Evolutionary conservation across 129 eudicot genomes (phyloP).

Genomic region (Flaveria sonorensis): DNA sequence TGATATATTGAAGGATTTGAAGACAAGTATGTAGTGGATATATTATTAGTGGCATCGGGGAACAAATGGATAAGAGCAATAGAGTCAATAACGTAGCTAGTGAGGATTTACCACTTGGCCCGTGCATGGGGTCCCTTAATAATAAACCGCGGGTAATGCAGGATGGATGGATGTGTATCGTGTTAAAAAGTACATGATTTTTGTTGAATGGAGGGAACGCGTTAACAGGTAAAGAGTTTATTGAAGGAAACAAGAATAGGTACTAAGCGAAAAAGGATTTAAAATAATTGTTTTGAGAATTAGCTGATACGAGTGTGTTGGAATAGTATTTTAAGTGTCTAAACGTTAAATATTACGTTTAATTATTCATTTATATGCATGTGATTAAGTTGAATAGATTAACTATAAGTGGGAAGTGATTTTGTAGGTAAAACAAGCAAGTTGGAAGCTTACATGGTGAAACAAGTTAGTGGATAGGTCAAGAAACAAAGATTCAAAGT

Average conservation of each 20-base stretch:
- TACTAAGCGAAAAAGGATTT: not conserved
- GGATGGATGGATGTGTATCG: too few species aligned
- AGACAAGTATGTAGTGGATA: conserved; percentile 1
- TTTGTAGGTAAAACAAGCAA: too few species aligned
- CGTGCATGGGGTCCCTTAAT: not conserved
- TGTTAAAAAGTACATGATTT: not conserved
- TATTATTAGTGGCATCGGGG: not conserved
- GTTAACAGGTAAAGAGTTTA: not conserved
- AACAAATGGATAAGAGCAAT: conserved; percentile 5
- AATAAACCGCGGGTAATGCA: too few species aligned
- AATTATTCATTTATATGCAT: too few species aligned
- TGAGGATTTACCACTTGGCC: conserved; percentile 3
- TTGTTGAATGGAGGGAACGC: not conserved
- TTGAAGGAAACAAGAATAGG: not conserved
- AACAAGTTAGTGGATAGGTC: too few species aligned
- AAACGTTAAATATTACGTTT: too few species aligned
- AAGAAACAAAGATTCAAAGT: too few species aligned
- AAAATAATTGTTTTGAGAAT: not conserved
- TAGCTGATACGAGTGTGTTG: too few species aligned
- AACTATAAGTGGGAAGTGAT: too few species aligned
- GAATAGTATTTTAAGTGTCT: too few species aligned
- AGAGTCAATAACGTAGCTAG: not conserved
- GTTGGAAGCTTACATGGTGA: too few species aligned
- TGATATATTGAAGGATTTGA: not conserved
- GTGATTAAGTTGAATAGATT: too few species aligned